Conservation (phyloP, 345 rosid genomes). For the Hirschfeldia incana region DNA sequence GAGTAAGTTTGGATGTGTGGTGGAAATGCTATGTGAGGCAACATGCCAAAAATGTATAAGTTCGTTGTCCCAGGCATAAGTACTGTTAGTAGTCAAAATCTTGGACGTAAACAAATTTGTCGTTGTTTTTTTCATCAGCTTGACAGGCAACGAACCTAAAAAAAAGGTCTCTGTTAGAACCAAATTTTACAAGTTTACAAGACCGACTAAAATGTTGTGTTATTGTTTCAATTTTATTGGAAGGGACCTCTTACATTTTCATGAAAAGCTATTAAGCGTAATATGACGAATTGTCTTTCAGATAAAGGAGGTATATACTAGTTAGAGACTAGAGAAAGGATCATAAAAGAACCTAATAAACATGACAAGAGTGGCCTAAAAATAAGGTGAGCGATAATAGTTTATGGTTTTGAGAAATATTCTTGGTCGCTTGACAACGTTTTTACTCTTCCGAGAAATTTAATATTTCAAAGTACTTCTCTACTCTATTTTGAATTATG, state of each 20-base stretch:
- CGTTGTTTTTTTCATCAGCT: neutral
- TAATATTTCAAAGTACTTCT: neutral
- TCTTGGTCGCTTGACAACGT: neutral
- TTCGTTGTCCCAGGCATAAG: neutral
- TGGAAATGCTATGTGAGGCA: neutral
- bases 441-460: neutral
- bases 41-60: neutral
- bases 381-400: too few species aligned
- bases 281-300: too few species aligned
- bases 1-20: neutral
- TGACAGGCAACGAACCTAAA: neutral
- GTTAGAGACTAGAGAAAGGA: too few species aligned
- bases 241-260: neutral
- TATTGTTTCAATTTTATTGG: too few species aligned
- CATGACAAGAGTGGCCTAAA: neutral
- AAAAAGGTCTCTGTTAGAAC: neutral
- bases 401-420: conserved; percentile 1
- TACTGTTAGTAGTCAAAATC: too few species aligned
- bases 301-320: neutral
- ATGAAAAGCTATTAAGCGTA: neutral
- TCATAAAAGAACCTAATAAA: neutral
- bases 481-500: neutral
- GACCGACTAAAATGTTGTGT: neutral
- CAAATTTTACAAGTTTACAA: neutral
- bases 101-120: neutral